Percentiles rank a stretch among this genome's conserved stretches.
phyloP scores from a whole-genome alignment of 768 basidiomycete genomes.

The Porphyrellus cyaneotinctus region DNA sequence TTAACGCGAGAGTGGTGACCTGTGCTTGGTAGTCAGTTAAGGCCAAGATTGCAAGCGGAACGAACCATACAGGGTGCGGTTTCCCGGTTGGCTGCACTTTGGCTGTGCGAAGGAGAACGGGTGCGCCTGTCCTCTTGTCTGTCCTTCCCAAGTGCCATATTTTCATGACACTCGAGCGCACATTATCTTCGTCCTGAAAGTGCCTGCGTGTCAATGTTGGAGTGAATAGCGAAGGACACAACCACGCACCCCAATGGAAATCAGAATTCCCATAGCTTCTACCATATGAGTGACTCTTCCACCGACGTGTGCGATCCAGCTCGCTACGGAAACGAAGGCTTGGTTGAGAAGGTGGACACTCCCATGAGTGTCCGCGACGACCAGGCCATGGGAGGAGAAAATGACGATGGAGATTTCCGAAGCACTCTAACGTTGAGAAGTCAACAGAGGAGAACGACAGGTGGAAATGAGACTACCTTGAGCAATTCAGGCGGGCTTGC shows the following conservation, averaged over 20 bases:
- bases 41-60: neutral
- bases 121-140: constrained; percentile 61
- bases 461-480: constrained; percentile 43
- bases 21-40: constrained; percentile 22
- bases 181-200: constrained; percentile 67
- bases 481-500: constrained; percentile 73
- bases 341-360: constrained; percentile 72
- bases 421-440: constrained; percentile 39
- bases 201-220: constrained; percentile 9
- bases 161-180: constrained; percentile 69
- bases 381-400: constrained; percentile 58
- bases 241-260: constrained; percentile 81
- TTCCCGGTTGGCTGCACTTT: constrained; percentile 73
- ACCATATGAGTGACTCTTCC: constrained; percentile 86
- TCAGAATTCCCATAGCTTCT: constrained; percentile 72
- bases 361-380: constrained; percentile 85
- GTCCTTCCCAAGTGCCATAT: constrained; percentile 81
- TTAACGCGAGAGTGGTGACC: constrained; percentile 79
- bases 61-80: constrained; percentile 64
- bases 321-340: constrained; percentile 63
- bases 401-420: constrained; percentile 71
- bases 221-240: neutral
- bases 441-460: constrained; percentile 1
- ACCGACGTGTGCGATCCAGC: constrained; percentile 76
- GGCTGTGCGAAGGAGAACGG: constrained; percentile 64